Conservation (phyloP, 2,329 filamentous ascomycete genomes). For the Trichophyton benhamiae region DNA sequence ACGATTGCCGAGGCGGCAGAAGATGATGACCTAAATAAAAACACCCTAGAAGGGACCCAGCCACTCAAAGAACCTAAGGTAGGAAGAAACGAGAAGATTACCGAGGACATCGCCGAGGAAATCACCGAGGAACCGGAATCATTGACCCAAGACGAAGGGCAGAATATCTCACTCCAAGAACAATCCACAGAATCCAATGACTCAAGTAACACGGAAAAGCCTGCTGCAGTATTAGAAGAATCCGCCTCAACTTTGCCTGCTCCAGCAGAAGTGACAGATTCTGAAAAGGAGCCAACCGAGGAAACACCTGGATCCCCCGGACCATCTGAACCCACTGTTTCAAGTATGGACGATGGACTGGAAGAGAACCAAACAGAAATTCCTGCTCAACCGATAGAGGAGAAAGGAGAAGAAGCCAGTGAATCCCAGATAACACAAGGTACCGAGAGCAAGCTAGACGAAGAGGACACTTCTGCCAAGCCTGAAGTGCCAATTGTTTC, state of each 20-base stretch:
- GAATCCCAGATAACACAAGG: not conserved
- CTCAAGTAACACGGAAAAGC: not conserved
- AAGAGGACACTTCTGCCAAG: not conserved
- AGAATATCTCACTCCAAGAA: not conserved
- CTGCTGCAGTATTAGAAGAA: not conserved
- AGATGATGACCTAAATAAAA: conserved; percentile 15
- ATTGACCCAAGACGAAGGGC: not conserved
- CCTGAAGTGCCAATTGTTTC: not conserved
- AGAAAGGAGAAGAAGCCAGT: not conserved
- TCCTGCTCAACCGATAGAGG: not conserved
- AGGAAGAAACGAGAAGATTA: not conserved
- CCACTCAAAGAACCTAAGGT: not conserved
- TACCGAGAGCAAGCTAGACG: not conserved
- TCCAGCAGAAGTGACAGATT: not conserved
- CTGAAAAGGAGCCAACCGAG: not conserved
- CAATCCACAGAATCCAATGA: not conserved
- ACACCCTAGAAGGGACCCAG: not conserved
- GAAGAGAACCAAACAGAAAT: not conserved
- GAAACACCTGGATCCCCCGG: not conserved
- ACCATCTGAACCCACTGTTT: not conserved
- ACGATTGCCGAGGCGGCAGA: conserved; percentile 58
- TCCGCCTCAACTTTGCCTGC: not conserved
- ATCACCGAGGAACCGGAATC: not conserved
- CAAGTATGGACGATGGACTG: not conserved
- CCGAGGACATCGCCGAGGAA: not conserved